Evolutionary conservation across 805 yeast genomes (phyloP).

Genomic region (Metschnikowia reukaufii): DNA sequence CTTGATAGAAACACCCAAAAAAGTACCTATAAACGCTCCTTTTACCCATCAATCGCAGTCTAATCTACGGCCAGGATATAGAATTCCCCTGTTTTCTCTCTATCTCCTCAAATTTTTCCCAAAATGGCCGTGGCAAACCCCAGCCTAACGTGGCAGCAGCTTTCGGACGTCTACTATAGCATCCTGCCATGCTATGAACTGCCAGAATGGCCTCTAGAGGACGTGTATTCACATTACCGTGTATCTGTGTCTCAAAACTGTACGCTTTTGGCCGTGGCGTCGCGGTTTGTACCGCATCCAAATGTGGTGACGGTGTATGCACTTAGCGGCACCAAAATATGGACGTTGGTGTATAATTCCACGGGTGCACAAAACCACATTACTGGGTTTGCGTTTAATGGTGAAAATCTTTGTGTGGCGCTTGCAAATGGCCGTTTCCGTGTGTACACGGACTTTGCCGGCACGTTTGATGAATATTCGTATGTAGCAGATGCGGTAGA

Average conservation of each 20-base stretch:
- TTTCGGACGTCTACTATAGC: slow-evolving; percentile 69
- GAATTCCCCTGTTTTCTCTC: no score
- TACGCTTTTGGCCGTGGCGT: slow-evolving; percentile 55
- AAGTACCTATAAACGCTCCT: no score
- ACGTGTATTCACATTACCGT: slow-evolving; percentile 36
- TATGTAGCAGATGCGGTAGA: slow-evolving; percentile 17
- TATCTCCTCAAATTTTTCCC: no score
- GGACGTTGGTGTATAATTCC: slow-evolving; percentile 39
- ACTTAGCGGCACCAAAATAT: slow-evolving; percentile 34
- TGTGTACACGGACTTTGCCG: slow-evolving; percentile 62
- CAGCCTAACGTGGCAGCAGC: slow-evolving; percentile 71
- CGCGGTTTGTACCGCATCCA: slow-evolving; percentile 36
- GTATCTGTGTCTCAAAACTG: slow-evolving; percentile 53
- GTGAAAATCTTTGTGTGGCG: slow-evolving; percentile 58
- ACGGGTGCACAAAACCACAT: slow-evolving; percentile 50
- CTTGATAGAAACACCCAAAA: no score
- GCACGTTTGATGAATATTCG: slow-evolving; percentile 58
- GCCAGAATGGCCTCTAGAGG: slow-evolving; percentile 50
- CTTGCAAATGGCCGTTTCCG: slow-evolving; percentile 53
- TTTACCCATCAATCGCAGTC: no score
- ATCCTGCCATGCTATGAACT: slow-evolving; percentile 54
- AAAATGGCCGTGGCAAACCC: slow-evolving; percentile 30
- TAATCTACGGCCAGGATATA: no score
- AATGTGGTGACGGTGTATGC: slow-evolving; percentile 39
- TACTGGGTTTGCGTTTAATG: slow-evolving; percentile 48